Conservation (phyloP, 1,284 basidiomycete genomes). For the Cryptococcus sp. region DNA sequence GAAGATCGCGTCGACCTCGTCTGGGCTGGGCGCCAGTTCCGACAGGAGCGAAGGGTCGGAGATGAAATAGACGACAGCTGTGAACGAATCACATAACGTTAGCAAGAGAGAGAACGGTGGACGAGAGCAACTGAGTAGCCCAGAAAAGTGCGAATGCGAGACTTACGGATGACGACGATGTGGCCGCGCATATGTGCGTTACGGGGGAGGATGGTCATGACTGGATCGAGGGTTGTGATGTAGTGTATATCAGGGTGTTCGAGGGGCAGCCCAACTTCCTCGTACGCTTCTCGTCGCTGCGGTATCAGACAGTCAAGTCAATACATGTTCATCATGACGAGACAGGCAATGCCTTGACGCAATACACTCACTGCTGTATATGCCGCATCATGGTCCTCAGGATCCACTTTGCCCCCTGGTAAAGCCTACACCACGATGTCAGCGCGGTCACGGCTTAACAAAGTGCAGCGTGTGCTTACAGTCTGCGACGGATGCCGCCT, state of each 20-base stretch:
- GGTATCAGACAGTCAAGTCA: background rate
- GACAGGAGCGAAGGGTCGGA: slow-evolving; percentile 61
- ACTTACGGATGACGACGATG: slow-evolving; percentile 52
- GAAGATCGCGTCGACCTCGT: slow-evolving; percentile 77
- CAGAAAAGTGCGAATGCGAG: background rate
- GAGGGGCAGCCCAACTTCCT: slow-evolving; percentile 73
- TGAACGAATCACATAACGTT: slow-evolving; percentile 45
- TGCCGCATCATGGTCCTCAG: slow-evolving; percentile 63
- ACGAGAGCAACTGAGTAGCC: background rate
- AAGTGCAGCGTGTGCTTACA: slow-evolving; percentile 15
- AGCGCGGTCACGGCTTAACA: background rate
- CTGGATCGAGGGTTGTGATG: slow-evolving; percentile 69
- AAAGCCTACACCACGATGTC: slow-evolving; percentile 58
- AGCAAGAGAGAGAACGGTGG: background rate
- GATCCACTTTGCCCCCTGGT: slow-evolving; percentile 79
- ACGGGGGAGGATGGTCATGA: slow-evolving; percentile 71
- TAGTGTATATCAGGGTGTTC: slow-evolving; percentile 62
- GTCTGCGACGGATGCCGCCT: slow-evolving; percentile 45
- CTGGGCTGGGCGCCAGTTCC: slow-evolving; percentile 60
- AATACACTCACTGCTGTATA: slow-evolving; percentile 68
- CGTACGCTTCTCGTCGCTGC: slow-evolving; percentile 75
- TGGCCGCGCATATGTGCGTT: slow-evolving; percentile 50
- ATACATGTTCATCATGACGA: background rate
- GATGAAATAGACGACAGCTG: slow-evolving; percentile 71
- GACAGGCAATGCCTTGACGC: background rate